A percentile compares a stretch with the other conserved stretches of the same genome.
phyloP scores from a whole-genome alignment of 495 filamentous ascomycete genomes.

The Paragyromitra xinjiangensis region DNA sequence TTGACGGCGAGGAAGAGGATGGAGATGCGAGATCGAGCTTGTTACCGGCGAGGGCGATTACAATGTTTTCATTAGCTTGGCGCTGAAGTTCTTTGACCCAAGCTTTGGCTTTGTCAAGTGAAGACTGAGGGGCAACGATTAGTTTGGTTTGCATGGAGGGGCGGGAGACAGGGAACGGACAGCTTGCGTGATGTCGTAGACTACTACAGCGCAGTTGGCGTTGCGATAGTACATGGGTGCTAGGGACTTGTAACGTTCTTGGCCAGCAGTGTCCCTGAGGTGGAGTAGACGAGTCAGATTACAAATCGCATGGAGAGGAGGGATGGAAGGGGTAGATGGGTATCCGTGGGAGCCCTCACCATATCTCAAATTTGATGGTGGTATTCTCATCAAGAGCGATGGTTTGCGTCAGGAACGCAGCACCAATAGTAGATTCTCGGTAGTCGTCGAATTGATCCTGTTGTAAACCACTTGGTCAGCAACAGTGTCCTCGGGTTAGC shows the following conservation, averaged over 20 bases:
- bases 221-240: constrained; percentile 99
- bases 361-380: constrained; percentile 99
- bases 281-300: constrained; percentile 33
- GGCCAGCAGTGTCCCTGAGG: constrained; percentile 83
- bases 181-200: constrained; percentile 99
- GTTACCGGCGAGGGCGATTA: constrained; percentile 97
- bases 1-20: constrained; percentile 75
- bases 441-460: constrained; percentile 99
- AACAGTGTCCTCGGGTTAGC: constrained; percentile 34
- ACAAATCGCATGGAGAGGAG: background rate
- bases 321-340: background rate
- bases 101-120: constrained; percentile 96
- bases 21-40: constrained; percentile 84
- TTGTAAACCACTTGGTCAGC: constrained; percentile 23
- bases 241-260: constrained; percentile 97
- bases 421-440: constrained; percentile 98
- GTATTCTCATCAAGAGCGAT: constrained; percentile 97
- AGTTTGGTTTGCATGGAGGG: constrained; percentile 15
- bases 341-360: constrained; percentile 61
- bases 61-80: constrained; percentile 99
- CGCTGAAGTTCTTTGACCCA: constrained; percentile 99
- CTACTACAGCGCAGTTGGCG: constrained; percentile 97
- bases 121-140: constrained; percentile 68
- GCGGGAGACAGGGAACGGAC: constrained; percentile 66
- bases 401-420: constrained; percentile 97